Evolutionary conservation across 768 basidiomycete genomes (phyloP).

Genomic region (Udeniomyces megalosporus): DNA sequence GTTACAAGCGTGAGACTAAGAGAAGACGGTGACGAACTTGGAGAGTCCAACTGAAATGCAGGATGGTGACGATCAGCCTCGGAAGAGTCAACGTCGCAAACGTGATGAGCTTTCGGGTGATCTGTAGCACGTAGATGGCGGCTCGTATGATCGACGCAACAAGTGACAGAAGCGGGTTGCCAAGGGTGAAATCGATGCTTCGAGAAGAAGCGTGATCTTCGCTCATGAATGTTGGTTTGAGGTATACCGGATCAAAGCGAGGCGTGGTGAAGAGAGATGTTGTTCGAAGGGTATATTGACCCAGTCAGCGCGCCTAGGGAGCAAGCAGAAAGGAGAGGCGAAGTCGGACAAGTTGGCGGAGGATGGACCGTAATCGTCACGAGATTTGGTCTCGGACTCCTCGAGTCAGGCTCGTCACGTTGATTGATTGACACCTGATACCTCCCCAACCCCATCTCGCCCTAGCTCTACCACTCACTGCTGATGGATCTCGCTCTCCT

Average conservation of each 20-base stretch:
- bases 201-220: neutral
- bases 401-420: too few relatives aligned
- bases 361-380: too few relatives aligned
- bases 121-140: conserved; percentile 25
- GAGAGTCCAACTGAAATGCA: conserved; percentile 38
- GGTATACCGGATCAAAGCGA: too few relatives aligned
- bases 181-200: neutral
- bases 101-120: conserved; percentile 38
- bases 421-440: neutral
- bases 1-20: neutral
- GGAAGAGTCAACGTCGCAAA: conserved; percentile 75
- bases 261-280: neutral
- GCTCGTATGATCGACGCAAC: conserved; percentile 24
- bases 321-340: too few relatives aligned
- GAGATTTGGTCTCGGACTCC: too few relatives aligned
- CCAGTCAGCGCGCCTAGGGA: too few relatives aligned
- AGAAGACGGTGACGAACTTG: conserved; percentile 23
- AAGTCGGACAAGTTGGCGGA: too few relatives aligned
- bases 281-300: neutral
- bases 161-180: conserved; percentile 21
- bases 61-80: conserved; percentile 31
- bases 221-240: too few relatives aligned
- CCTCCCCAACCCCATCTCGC: neutral
- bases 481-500: conserved; percentile 46
- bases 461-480: neutral